Evolutionary conservation across 2,329 filamentous ascomycete species (phyloP), one percentile per base, ranked within the genome.

Genomic region (Ophiostoma pallidulum): DNA sequence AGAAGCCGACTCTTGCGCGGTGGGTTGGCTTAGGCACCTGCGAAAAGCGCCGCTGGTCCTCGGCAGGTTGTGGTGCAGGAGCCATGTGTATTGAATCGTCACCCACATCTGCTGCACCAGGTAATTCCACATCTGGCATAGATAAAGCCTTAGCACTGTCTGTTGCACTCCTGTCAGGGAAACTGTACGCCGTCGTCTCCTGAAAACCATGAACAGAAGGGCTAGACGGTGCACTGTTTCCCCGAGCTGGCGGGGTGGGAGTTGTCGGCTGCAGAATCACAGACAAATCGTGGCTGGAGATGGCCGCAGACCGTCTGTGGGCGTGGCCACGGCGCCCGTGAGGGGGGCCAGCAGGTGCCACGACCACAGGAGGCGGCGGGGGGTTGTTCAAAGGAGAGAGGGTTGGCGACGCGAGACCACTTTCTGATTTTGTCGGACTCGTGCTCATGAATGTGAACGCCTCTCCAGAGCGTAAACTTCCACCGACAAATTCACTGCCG

Each of bases 401-500:
- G 10, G 69, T 65, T 44, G 79, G 76, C 8, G 81, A 72, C 8
- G 73, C 63, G 54, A 76, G 74, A 6, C 79, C 78, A 50, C 71
- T 70, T 22, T 79, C 74, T 46, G 71, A 70, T 54, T 82, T 86
- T 10, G 80, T 84, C 24, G 84, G 82, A 57, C 82, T 88, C 12
- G 78, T 77, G 62, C 78, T 85, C 66, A 86, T 72, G 8, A 78
- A 66, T 9, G 75, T 74, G 42, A 80, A 78, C 0, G 74, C 70
- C 41, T 74, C 77, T 12, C 77, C 67, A 64, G 72, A 64, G 56
- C 78, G 70, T 55, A 75, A 66, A 56, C 83, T 84, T 8, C 84
- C 86, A 32, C 87, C 87, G 40, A 94, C 85, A 58, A 94, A 89
- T 62, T 95, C 89, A 61, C 89, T 95, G 24, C 81, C 84, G 46